Evolutionary conservation across 345 rosid species (phyloP).

Genomic region (Populus tremula): DNA sequence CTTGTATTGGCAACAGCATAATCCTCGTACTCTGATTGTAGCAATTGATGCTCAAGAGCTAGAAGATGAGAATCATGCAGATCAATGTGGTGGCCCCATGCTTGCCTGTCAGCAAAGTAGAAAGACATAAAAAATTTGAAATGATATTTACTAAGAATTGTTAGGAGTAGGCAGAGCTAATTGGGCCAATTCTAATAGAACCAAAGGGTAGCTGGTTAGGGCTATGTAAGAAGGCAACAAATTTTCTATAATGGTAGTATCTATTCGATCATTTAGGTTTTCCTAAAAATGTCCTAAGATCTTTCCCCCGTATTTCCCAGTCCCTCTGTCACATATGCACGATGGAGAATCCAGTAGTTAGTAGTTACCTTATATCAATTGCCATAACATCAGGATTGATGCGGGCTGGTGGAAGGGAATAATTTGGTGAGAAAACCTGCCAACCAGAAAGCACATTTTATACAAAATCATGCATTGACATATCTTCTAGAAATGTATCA

Average conservation of each 20-base stretch:
- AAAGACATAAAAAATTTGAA: neutral
- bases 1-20: conserved; percentile 45
- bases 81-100: conserved; percentile 54
- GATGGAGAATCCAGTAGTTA: neutral
- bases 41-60: conserved; percentile 49
- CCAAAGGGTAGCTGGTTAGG: too few relatives aligned
- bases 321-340: neutral
- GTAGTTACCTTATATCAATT: conserved; percentile 54
- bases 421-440: conserved; percentile 65
- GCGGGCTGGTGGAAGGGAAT: conserved; percentile 46
- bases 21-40: conserved; percentile 55
- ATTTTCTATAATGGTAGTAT: neutral
- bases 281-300: neutral
- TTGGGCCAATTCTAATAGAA: too few relatives aligned
- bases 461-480: neutral
- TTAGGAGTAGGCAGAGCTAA: too few relatives aligned
- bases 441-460: neutral
- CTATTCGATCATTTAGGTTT: neutral
- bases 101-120: conserved; percentile 39
- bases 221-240: too few relatives aligned
- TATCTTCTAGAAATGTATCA: neutral
- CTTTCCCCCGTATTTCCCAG: neutral
- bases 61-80: conserved; percentile 55
- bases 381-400: conserved; percentile 46
- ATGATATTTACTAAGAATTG: too few relatives aligned